Percentiles rank a stretch among this genome's conserved stretches.
Evolutionary conservation across 352 stramenopile species (phyloP).

Genomic region (Thraustochytrium sp.): DNA sequence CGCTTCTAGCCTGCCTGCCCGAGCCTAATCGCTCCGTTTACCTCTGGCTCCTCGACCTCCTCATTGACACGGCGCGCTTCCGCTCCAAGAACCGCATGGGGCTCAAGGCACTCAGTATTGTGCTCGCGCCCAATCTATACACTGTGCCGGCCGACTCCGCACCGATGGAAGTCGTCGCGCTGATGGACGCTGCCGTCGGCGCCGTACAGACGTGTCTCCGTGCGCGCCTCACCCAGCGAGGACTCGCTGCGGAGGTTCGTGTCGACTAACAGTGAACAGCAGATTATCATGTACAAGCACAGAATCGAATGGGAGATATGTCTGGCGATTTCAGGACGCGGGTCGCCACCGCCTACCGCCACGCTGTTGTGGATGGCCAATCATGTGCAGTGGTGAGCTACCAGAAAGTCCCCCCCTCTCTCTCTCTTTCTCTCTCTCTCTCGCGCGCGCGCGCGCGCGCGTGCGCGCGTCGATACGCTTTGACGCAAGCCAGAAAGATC

Average conservation of each 20-base stretch:
- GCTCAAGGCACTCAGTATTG: constrained; percentile 67
- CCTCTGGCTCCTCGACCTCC: constrained; percentile 68
- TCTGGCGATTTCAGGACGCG: no score
- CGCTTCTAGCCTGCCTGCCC: constrained; percentile 53
- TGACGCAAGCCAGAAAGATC: no score
- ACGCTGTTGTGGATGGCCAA: no score
- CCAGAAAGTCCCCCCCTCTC: no score
- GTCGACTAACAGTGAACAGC: no score
- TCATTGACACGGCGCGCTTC: constrained; percentile 60
- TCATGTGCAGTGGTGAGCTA: no score
- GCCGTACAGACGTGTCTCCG: background rate
- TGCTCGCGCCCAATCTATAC: constrained; percentile 72
- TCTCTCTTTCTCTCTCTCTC: no score
- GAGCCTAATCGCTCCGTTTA: constrained; percentile 56
- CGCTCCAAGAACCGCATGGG: constrained; percentile 68
- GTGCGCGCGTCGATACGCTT: no score
- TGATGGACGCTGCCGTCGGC: constrained; percentile 6
- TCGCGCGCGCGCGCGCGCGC: no score
- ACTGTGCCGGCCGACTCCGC: constrained; percentile 35
- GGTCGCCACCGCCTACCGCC: no score
- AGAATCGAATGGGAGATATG: no score
- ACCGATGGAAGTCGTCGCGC: constrained; percentile 3
- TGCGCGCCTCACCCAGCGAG: background rate
- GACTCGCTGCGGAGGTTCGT: background rate
- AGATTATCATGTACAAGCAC: no score